Conservation (phyloP, 129 eudicot genomes). For the Cynara cardunculus region DNA sequence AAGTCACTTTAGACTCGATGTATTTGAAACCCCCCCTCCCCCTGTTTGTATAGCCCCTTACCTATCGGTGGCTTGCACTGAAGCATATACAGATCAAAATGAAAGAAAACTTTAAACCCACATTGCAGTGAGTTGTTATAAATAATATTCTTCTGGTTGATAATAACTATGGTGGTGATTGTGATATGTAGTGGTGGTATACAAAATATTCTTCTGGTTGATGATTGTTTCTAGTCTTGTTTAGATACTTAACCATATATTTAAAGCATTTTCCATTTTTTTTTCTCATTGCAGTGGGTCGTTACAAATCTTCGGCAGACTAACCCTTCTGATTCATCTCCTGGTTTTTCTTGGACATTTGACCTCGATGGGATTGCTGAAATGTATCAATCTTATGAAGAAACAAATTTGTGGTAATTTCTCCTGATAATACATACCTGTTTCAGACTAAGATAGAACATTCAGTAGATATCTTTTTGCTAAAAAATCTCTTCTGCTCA, state of each 20-base stretch:
- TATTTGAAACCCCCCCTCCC: neutral
- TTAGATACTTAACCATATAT: constrained; percentile 10
- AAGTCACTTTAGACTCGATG: neutral
- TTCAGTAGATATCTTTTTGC: neutral
- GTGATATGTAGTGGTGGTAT: too few relatives aligned
- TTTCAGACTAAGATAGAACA: neutral
- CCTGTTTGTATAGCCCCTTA: neutral
- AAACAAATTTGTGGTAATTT: constrained; percentile 75
- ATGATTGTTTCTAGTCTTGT: neutral
- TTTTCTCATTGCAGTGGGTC: constrained; percentile 71
- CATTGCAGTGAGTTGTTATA: neutral
- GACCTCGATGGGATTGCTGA: constrained; percentile 84
- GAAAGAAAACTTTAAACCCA: neutral
- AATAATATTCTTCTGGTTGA: too few relatives aligned
- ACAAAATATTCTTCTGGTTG: neutral
- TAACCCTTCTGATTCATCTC: constrained; percentile 42
- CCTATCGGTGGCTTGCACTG: neutral
- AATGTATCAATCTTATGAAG: constrained; percentile 94
- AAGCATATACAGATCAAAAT: neutral
- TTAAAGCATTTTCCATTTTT: neutral
- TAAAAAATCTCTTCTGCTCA: neutral
- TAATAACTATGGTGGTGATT: too few relatives aligned
- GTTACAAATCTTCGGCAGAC: constrained; percentile 75
- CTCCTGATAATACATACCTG: neutral
- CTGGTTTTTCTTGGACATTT: constrained; percentile 73